Evolutionary conservation across 75 land plant genomes (phyloP).

Genomic region (Isoetes taiwanensis): DNA sequence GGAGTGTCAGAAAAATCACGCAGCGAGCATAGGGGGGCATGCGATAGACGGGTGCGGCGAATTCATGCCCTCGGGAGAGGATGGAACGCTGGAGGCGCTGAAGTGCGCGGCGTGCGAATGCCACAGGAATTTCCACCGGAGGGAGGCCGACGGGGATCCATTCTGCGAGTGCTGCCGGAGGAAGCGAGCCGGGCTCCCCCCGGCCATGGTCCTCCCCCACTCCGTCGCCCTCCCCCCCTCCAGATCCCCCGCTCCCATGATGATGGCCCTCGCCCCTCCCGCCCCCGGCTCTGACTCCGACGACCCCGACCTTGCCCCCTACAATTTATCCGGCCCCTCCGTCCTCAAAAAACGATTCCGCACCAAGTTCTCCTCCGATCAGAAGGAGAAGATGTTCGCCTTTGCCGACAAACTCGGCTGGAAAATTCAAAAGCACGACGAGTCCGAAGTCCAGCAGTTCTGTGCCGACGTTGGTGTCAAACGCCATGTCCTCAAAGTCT

Average conservation of each 20-base stretch:
- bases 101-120: slow-evolving; percentile 55
- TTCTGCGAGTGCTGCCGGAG: too few relatives aligned
- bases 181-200: too few relatives aligned
- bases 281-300: too few relatives aligned
- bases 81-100: slow-evolving; percentile 34
- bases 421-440: slow-evolving; percentile 5
- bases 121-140: slow-evolving; percentile 56
- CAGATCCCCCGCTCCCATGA: too few relatives aligned
- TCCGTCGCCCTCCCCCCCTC: too few relatives aligned
- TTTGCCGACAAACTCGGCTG: slow-evolving; percentile 1
- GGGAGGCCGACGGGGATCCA: slow-evolving; percentile 27
- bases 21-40: slow-evolving; percentile 44
- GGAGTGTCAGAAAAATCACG: slow-evolving; percentile 58
- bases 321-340: too few relatives aligned
- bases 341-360: not conserved
- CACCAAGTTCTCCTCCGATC: not conserved
- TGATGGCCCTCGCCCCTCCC: too few relatives aligned
- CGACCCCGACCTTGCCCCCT: too few relatives aligned
- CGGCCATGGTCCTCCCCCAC: too few relatives aligned
- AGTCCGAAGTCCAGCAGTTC: slow-evolving; percentile 6
- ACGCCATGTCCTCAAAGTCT: slow-evolving; percentile 1
- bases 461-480: slow-evolving; percentile 4
- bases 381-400: slow-evolving; percentile 4
- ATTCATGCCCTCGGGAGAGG: slow-evolving; percentile 51
- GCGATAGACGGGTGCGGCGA: slow-evolving; percentile 61